Base-by-base conservation (phyloP, 352 stramenopile genomes). In the Globisporangium nodosum region DNA sequence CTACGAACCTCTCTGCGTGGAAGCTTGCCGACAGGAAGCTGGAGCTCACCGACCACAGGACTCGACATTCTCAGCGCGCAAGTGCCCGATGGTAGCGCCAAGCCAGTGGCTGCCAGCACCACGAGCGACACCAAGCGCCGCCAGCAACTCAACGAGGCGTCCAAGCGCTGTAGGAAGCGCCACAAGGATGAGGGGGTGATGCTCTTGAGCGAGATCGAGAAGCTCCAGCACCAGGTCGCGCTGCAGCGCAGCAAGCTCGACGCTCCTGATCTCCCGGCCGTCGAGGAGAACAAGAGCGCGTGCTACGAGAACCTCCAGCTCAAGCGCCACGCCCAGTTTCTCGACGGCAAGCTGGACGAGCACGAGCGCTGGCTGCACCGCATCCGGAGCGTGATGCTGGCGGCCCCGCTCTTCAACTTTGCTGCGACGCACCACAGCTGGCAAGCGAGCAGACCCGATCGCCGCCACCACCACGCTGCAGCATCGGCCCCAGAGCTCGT, bases 111-210 rank as follows among this genome's bases (percentile, higher is more conserved):
- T 12, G 18, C 8, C 12, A 6, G 12, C 12, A 43, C 8, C 37
- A 18, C 11, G 11, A 43, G 12, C 12, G 37, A 43, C 11, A 43
- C 3, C 37, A 43, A 43, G 12, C 37, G 37, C 12, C 37, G 37
- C 3, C 54, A 50, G 18, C 56, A 70, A 47, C 52, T 68, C 16
- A 69, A 70, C 47, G 50, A 61, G 16, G 58, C 55, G 0, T 68
- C 65, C 18, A 57, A 69, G 20, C 63, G 65, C 5, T 70, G 64
- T 5, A 68, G 71, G 21, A 87, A 85, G 57, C 77, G 75, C 16
- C 78, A 81, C 37, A 85, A 78, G 48, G n/a, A 68, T 13, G 74
- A 89, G n/a, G 30, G 54, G 0, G 62, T 62, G 24, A 55, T 76
- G 20, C 74, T 71, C 43, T 54, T 65, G 35, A 52, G 46, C 0